Conservation (phyloP, 257 asterid species). For the Datura wrightii region DNA sequence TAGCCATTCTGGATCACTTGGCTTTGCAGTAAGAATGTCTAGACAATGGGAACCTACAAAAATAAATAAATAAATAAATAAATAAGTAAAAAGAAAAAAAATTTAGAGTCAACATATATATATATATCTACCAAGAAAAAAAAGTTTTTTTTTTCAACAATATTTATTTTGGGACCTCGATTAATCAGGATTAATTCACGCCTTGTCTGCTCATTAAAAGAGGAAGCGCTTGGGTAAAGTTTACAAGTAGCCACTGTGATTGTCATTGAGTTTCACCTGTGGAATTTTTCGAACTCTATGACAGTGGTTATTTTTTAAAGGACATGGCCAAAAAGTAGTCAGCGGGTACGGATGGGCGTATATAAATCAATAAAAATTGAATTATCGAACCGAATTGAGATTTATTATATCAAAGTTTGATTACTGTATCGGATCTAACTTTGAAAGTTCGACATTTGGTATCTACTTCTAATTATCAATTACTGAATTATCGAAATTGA, state of each 20-base stretch:
- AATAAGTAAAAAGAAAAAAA: background rate
- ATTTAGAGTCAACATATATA: background rate
- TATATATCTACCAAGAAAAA: background rate
- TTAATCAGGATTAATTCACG: background rate
- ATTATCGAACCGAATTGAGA: no score
- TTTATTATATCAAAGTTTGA: no score
- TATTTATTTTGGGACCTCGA: background rate
- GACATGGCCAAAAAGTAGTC: background rate
- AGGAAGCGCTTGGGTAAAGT: background rate
- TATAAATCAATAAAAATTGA: no score
- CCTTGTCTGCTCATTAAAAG: background rate
- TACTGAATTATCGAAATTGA: no score
- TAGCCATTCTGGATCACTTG: slow-evolving; percentile 69
- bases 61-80: background rate
- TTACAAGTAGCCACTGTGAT: background rate
- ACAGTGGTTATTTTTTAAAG: background rate
- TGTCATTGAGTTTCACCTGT: background rate
- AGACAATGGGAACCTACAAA: slow-evolving; percentile 70
- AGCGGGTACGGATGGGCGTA: no score
- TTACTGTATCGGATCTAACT: no score
- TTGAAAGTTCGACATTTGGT: no score
- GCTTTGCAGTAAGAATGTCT: slow-evolving; percentile 45
- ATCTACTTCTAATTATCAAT: no score
- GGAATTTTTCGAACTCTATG: background rate
- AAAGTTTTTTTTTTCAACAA: background rate